phyloP scores from a whole-genome alignment of 1,284 basidiomycete species.

The Trichosporon ovoides region DNA sequence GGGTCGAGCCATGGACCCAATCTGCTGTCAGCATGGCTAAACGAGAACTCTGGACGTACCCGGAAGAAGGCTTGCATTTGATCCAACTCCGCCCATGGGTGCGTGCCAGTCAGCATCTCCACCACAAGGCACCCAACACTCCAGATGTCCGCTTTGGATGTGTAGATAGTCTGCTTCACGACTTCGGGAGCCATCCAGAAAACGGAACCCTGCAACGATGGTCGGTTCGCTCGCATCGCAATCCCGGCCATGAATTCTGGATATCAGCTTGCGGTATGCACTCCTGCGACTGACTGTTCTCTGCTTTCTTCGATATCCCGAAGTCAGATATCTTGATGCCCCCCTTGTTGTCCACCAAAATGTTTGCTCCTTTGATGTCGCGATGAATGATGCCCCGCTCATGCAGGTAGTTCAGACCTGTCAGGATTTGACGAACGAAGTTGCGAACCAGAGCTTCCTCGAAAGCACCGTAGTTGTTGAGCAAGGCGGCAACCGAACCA shows the following conservation, averaged over 20 bases:
- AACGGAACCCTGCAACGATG: conserved; percentile 91
- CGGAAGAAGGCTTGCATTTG: conserved; percentile 99
- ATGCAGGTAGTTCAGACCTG: conserved; percentile 88
- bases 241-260: conserved; percentile 65
- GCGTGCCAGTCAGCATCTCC: conserved; percentile 96
- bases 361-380: conserved; percentile 98
- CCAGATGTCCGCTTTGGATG: conserved; percentile 96
- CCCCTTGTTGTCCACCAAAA: conserved; percentile 96
- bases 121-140: conserved; percentile 94
- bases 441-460: conserved; percentile 91
- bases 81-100: conserved; percentile 94
- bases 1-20: conserved; percentile 78
- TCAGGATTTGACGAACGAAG: conserved; percentile 89
- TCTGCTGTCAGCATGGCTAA: conserved; percentile 53
- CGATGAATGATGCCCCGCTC: conserved; percentile 97
- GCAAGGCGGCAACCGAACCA: conserved; percentile 86
- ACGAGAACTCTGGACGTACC: conserved; percentile 51
- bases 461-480: conserved; percentile 93
- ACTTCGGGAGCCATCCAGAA: conserved; percentile 99
- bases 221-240: conserved; percentile 67
- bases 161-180: conserved; percentile 88
- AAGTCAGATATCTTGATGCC: conserved; percentile 95
- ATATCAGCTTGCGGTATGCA: neutral
- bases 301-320: conserved; percentile 96
- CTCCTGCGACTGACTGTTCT: conserved; percentile 66